Conservation (phyloP, 345 rosid genomes). For the Dovyalis caffra region DNA sequence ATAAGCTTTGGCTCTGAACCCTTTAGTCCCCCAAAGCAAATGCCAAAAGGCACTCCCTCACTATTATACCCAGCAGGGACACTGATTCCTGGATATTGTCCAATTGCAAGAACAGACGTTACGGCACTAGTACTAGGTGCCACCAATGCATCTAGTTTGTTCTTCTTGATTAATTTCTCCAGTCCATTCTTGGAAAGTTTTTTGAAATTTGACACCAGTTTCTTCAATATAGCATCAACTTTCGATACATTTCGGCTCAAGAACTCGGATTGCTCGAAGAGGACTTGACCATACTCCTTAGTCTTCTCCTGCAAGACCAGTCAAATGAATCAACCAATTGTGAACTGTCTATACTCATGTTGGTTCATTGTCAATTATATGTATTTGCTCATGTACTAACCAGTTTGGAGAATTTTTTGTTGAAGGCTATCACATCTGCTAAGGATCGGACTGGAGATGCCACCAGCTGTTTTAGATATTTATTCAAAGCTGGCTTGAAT, state of each 20-base stretch:
- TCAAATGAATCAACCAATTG: no score
- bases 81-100: conserved; percentile 64
- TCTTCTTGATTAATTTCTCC: conserved; percentile 48
- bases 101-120: conserved; percentile 46
- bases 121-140: conserved; percentile 14
- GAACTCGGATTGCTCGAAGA: conserved; percentile 37
- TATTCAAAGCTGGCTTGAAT: conserved; percentile 55
- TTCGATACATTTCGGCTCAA: no score
- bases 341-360: no score
- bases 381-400: conserved; percentile 17
- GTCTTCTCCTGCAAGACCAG: conserved; percentile 46
- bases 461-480: conserved; percentile 42
- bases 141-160: conserved; percentile 58
- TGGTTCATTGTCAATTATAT: no score
- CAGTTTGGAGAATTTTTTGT: conserved; percentile 40
- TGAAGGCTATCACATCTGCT: conserved; percentile 55
- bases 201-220: conserved; percentile 30
- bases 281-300: conserved; percentile 47
- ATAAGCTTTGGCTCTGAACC: conserved; percentile 64
- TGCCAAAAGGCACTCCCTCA: conserved; percentile 48
- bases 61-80: conserved; percentile 63
- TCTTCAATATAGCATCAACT: conserved; percentile 27
- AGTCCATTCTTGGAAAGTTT: conserved; percentile 41
- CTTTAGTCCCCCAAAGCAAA: conserved; percentile 61
- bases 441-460: conserved; percentile 57